These are phyloP conservation scores for Fusarium torreyae DNA, from an alignment of 2,329 filamentous ascomycete species.

Conservation along the genomic window DNA sequence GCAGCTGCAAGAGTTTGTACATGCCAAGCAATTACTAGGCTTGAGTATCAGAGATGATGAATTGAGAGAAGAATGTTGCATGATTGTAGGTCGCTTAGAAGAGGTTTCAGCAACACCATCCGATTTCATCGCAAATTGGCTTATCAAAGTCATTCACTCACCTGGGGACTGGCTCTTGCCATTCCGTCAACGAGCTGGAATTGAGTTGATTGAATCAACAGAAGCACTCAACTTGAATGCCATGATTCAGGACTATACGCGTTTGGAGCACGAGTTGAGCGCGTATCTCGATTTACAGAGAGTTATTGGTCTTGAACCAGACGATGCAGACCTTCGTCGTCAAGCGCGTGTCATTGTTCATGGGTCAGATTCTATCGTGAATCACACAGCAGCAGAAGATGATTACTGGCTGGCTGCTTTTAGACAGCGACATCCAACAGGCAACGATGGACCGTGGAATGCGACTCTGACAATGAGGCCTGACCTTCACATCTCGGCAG, in stretches of 20 bases:
- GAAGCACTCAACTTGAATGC: constrained; percentile 10
- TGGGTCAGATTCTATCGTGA: constrained; percentile 32
- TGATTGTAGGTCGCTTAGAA: constrained; percentile 40
- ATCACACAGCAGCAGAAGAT: constrained; percentile 45
- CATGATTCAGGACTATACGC: constrained; percentile 45
- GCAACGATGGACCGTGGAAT: constrained; percentile 21
- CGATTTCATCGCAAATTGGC: constrained; percentile 48
- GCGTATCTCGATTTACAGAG: constrained; percentile 38
- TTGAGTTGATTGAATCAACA: not conserved
- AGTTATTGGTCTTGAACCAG: constrained; percentile 38
- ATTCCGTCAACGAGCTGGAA: constrained; percentile 39
- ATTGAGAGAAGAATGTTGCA: constrained; percentile 43
- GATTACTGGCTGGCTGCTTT: constrained; percentile 45
- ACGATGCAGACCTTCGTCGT: constrained; percentile 37
- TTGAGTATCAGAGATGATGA: constrained; percentile 35
- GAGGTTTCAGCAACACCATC: constrained; percentile 40
- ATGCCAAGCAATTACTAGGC: constrained; percentile 18
- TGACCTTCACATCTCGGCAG: constrained; percentile 27
- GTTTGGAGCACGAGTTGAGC: constrained; percentile 33
- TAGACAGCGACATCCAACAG: constrained; percentile 40
- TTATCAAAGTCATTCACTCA: constrained; percentile 39
- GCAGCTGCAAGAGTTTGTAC: constrained; percentile 41
- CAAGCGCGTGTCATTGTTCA: constrained; percentile 42
- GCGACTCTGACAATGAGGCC: not conserved
- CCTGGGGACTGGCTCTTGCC: constrained; percentile 39